Evolutionary conservation across 164 flowering plant genomes (phyloP), one percentile per base, ranked within the genome.

Genomic region (Umbellularia californica): DNA sequence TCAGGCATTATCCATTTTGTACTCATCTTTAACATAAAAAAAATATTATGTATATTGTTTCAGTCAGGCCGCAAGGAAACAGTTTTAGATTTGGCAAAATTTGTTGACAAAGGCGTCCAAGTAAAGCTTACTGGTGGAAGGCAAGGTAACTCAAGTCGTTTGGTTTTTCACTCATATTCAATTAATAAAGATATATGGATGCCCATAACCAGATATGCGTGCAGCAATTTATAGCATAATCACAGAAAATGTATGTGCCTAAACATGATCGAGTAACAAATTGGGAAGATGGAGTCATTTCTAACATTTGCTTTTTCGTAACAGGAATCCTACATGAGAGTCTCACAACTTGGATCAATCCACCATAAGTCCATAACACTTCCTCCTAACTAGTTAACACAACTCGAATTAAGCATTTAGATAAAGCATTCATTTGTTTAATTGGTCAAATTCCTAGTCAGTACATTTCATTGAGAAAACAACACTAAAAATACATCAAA

Each of bases 11-110:
- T 55, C 60, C 60, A 10, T 63, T 22, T 64, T 64, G 11, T 64
- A 12, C 20, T 64, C 67, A 67, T 30, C 19, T 67, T 5, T 19
- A 30, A 2, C 47, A 6, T 63, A 23, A 63, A 58, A 58, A 20
- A 22, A 22, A 25, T 65, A 55, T 55, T 14, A 3, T 55, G 17
- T 55, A 4, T 55, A 55, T 68, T 75, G 65, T 80, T 77, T 77
- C 82, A 87, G 90, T 87, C 88, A 41, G 85, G 88, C 22, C 77
- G 90, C 65, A 87, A 87, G 76, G 90, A 87, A 81, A 87, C 90
- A 20, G 88, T 85, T 67, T 70, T 87, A 65, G 90, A 87, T 80
- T 77, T 87, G 68, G 88, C 90, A 17, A 87, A 87, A 74, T 87
- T 87, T 80, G 90, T 87, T 67, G 88, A 87, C 83, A 87, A 87